Evolutionary conservation across 2,329 filamentous ascomycete genomes (phyloP).

Genomic region (Bipolaris bicolor): DNA sequence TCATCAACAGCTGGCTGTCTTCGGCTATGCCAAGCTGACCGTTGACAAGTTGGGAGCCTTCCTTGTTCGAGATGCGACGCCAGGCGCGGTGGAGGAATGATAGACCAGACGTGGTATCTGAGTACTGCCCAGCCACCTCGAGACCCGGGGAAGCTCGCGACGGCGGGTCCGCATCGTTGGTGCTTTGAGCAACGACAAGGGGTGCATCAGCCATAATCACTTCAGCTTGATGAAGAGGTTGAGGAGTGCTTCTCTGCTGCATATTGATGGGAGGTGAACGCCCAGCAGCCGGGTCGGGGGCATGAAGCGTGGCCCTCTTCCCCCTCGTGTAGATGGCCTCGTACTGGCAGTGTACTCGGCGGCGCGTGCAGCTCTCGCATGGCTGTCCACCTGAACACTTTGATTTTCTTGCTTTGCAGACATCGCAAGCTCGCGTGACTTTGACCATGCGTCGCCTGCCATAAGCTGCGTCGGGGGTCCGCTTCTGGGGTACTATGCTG

Average conservation of each 20-base stretch:
- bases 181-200: neutral
- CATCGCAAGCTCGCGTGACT: slow-evolving; percentile 40
- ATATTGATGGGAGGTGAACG: neutral
- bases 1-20: slow-evolving; percentile 55
- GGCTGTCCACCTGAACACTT: slow-evolving; percentile 40
- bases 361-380: slow-evolving; percentile 29
- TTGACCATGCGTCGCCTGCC: slow-evolving; percentile 25
- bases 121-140: slow-evolving; percentile 61
- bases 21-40: slow-evolving; percentile 19
- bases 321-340: slow-evolving; percentile 36
- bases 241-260: neutral
- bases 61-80: slow-evolving; percentile 67
- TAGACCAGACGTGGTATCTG: slow-evolving; percentile 60
- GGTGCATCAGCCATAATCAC: neutral
- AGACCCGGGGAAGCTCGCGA: slow-evolving; percentile 54
- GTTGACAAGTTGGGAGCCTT: slow-evolving; percentile 48
- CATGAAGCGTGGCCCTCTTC: slow-evolving; percentile 29
- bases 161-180: slow-evolving; percentile 14
- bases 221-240: neutral
- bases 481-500: slow-evolving; percentile 21
- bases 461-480: slow-evolving; percentile 1
- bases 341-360: slow-evolving; percentile 30
- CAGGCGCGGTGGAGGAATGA: slow-evolving; percentile 70
- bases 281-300: neutral
- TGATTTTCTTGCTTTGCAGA: slow-evolving; percentile 40